Percentiles rank a stretch among this genome's conserved stretches.
These are phyloP conservation scores for Diplodia mutila DNA, from an alignment of 2,329 filamentous ascomycete species.

Conservation along the genomic window DNA sequence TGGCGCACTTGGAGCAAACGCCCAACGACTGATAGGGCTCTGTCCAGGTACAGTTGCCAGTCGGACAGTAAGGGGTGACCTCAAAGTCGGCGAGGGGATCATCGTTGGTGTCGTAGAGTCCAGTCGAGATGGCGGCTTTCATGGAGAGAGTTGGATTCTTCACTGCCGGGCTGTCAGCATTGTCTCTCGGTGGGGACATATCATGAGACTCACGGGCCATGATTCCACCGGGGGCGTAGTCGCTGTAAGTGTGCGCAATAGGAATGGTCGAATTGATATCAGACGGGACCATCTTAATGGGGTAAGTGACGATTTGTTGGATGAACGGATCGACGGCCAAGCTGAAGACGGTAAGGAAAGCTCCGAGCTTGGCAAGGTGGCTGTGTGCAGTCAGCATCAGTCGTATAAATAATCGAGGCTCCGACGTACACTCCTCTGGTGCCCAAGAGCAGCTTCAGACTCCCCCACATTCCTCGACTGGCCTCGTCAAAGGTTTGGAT, in stretches of 20 bases:
- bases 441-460: conserved; percentile 1
- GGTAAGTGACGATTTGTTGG: conserved; percentile 27
- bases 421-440: conserved; percentile 13
- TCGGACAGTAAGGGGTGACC: conserved; percentile 20
- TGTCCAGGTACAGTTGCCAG: conserved; percentile 27
- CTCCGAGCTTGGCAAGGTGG: conserved; percentile 25
- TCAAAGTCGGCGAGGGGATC: conserved; percentile 5
- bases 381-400: neutral
- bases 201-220: neutral
- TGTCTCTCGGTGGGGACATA: too few species aligned
- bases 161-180: neutral
- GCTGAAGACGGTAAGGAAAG: conserved; percentile 25
- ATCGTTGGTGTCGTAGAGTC: neutral
- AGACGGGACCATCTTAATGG: neutral
- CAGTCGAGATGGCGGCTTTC: conserved; percentile 9
- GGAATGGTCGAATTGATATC: conserved; percentile 1
- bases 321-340: conserved; percentile 27
- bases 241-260: neutral
- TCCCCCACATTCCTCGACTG: conserved; percentile 19
- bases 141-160: conserved; percentile 11
- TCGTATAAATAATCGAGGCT: neutral
- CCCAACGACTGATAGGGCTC: conserved; percentile 24
- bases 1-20: conserved; percentile 24
- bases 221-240: neutral
- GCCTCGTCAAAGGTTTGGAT: conserved; percentile 25